Conservation (phyloP, 345 rosid genomes). For the Arabidopsis arenosa region DNA sequence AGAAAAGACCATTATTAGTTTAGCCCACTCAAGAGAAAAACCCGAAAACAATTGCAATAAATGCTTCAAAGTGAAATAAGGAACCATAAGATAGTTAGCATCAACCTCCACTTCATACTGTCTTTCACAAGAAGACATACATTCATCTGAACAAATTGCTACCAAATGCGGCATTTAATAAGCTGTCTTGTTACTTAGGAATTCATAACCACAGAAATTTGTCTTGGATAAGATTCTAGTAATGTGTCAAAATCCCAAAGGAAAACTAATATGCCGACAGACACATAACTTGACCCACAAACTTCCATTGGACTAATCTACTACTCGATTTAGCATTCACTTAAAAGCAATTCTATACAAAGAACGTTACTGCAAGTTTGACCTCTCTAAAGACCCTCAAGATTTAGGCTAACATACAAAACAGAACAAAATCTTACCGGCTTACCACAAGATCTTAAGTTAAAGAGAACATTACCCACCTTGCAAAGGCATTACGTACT, state of each 20-base stretch:
- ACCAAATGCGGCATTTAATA: neutral
- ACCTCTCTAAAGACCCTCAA: neutral
- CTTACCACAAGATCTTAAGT: neutral
- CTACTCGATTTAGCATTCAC: neutral
- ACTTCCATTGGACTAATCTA: neutral
- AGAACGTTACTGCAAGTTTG: neutral
- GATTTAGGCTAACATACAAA: neutral
- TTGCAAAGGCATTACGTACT: no score
- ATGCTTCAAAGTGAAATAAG: conserved; percentile 14
- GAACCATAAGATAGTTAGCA: neutral
- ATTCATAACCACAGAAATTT: conserved; percentile 14
- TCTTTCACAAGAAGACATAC: neutral
- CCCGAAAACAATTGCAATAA: conserved; percentile 1
- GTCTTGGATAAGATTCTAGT: neutral
- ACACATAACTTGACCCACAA: conserved; percentile 13
- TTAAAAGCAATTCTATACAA: neutral
- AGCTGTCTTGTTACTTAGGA: neutral
- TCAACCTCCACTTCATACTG: neutral
- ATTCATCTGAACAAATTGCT: neutral
- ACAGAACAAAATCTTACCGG: neutral
- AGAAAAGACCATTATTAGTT: conserved; percentile 3
- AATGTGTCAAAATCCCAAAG: neutral
- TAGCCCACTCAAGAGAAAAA: neutral
- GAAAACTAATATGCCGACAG: conserved; percentile 1
- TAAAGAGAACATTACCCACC: no score